Conservation (phyloP, 495 filamentous ascomycete genomes). For the Collariella sp. region DNA sequence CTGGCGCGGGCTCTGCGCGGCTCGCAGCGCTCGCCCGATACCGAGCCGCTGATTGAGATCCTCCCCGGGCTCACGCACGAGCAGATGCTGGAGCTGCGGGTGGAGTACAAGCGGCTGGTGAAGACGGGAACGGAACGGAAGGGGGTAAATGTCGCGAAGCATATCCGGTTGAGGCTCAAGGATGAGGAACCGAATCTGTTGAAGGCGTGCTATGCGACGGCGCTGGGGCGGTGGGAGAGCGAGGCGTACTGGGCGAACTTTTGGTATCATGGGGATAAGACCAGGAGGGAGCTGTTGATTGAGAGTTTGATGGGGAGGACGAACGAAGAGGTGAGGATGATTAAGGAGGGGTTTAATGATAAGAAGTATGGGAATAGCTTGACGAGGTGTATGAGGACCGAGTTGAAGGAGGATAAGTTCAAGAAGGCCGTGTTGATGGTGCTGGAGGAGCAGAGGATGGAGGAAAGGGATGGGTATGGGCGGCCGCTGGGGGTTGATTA, state of each 20-base stretch:
- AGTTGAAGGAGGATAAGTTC: conserved; percentile 91
- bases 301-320: conserved; percentile 83
- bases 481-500: conserved; percentile 31
- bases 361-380: conserved; percentile 84
- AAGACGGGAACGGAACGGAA: conserved; percentile 60
- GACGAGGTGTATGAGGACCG: conserved; percentile 77
- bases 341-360: conserved; percentile 88
- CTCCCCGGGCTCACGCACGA: conserved; percentile 76
- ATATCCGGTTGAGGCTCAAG: conserved; percentile 76
- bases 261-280: conserved; percentile 89
- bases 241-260: conserved; percentile 98
- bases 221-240: conserved; percentile 83
- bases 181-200: conserved; percentile 57
- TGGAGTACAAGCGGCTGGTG: conserved; percentile 83
- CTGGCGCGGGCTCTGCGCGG: conserved; percentile 69
- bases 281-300: conserved; percentile 78
- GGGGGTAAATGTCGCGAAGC: conserved; percentile 92
- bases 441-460: conserved; percentile 73
- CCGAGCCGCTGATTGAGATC: conserved; percentile 67
- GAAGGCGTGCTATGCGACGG: conserved; percentile 83
- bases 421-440: conserved; percentile 79
- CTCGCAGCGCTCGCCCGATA: conserved; percentile 54
- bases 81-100: conserved; percentile 72
- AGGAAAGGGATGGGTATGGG: conserved; percentile 53
- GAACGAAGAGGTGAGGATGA: conserved; percentile 77